Base-by-base conservation (phyloP, 1,284 basidiomycete species). In the Ganoderma boninense region DNA sequence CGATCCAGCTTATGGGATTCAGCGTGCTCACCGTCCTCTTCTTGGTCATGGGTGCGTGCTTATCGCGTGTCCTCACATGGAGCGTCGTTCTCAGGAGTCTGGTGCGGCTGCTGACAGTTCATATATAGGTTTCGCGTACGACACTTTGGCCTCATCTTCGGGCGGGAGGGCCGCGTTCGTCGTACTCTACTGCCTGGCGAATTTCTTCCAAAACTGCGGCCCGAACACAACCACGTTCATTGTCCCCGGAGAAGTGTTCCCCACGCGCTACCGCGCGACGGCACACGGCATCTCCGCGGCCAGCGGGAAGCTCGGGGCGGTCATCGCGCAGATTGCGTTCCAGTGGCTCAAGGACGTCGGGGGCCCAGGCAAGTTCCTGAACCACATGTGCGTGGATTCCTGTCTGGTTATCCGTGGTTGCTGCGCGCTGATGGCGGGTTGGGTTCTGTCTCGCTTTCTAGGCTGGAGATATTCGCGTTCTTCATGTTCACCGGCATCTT, bases 261-360 rank as follows among this genome's bases (percentile, higher is more conserved):
- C 95, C 2, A 96, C 95, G 2, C 90, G 95, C 60, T 95, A 95
- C 82, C 87, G 94, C 64, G 93, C 92, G 0, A 95, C 94, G 6
- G 92, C 89, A 2, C 94, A 96, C 81, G 95, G 95, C 81, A 95
- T 97, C 79, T 92, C 91, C 23, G 95, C 95, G 23, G 94, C 92
- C 4, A 89, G 88, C 35, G 94, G 93, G 65, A 96, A 96, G 82
- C 85, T 95, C 64, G 95, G 95, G 56, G 95, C 95, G 65, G 93
- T 97, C 79, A 82, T 96, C 62, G 91, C 93, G 4, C 93, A 95
- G 81, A 90, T 95, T 73, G 93, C 90, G 59, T 95, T 96, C 80
- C 87, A 89, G 42, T 87, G 87, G 68, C 81, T 95, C 63, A 88
- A 86, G 80, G 85, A 94, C 79, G 92, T 92, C 64, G 89, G 89